Evolutionary conservation across 225 moss, liverwort and hornwort genomes (phyloP).

Genomic region (Sphagnum tenellum): DNA sequence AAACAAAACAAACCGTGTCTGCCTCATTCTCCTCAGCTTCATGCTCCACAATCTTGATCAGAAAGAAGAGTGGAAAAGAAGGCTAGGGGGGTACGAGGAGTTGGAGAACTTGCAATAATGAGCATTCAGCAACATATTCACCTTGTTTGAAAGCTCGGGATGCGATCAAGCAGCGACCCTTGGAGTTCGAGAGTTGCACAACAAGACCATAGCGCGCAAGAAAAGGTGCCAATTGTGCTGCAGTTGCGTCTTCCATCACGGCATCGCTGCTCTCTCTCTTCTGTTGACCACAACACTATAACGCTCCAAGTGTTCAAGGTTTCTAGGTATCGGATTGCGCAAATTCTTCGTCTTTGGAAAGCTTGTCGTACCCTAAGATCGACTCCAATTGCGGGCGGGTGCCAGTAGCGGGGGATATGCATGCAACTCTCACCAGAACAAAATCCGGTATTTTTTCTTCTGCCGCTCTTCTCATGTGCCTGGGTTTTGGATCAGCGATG

Average conservation of each 20-base stretch:
- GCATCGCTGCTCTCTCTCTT: background rate
- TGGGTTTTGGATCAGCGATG: no score
- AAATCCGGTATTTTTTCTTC: no score
- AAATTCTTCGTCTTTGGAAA: no score
- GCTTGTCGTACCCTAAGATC: no score
- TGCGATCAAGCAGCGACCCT: slow-evolving; percentile 47
- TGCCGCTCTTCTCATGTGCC: no score
- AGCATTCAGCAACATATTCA: background rate
- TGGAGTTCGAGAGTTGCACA: slow-evolving; percentile 15
- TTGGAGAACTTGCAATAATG: background rate
- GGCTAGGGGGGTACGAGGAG: background rate
- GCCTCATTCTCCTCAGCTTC: background rate
- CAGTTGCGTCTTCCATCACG: background rate
- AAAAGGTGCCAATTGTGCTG: background rate
- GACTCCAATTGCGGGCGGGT: no score
- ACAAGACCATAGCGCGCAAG: slow-evolving; percentile 22
- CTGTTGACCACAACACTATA: no score
- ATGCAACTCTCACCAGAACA: no score
- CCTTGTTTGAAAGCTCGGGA: slow-evolving; percentile 26
- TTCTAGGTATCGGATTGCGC: no score
- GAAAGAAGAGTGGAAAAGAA: background rate
- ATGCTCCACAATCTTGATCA: background rate
- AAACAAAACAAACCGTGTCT: background rate
- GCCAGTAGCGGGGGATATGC: no score
- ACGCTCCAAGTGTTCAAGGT: no score